phyloP scores from a whole-genome alignment of 371 early-diverging fungal genomes.

The Parasitella parasitica region DNA sequence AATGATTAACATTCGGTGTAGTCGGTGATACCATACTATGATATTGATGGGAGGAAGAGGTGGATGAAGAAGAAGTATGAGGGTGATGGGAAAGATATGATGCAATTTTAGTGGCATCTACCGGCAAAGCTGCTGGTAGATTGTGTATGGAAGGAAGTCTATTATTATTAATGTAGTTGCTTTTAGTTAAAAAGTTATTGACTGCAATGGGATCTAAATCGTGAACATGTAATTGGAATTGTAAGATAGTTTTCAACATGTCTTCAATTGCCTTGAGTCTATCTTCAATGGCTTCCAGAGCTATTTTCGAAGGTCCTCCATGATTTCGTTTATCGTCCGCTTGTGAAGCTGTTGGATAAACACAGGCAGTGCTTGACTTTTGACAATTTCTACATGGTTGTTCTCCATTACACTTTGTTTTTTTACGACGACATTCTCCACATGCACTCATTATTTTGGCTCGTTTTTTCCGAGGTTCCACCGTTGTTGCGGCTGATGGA shows the following conservation, averaged over 20 bases:
- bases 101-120: background rate
- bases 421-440: constrained; percentile 59
- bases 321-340: constrained; percentile 35
- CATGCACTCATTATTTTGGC: constrained; percentile 67
- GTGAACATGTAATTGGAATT: constrained; percentile 19
- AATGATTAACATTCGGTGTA: background rate
- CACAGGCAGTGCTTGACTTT: constrained; percentile 48
- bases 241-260: constrained; percentile 39
- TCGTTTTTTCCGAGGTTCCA: constrained; percentile 50
- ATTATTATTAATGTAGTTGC: constrained; percentile 5
- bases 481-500: background rate
- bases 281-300: constrained; percentile 48
- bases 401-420: constrained; percentile 64
- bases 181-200: constrained; percentile 21
- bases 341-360: constrained; percentile 41
- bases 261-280: constrained; percentile 48
- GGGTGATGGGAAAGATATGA: background rate
- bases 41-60: background rate
- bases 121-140: constrained; percentile 28
- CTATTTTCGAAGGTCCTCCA: constrained; percentile 27
- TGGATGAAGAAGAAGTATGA: background rate
- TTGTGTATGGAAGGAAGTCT: constrained; percentile 39
- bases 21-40: background rate
- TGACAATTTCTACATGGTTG: constrained; percentile 64
- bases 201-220: constrained; percentile 20